Evolutionary conservation across 257 asterid species (phyloP).

Genomic region (Solanum gracilifrons): DNA sequence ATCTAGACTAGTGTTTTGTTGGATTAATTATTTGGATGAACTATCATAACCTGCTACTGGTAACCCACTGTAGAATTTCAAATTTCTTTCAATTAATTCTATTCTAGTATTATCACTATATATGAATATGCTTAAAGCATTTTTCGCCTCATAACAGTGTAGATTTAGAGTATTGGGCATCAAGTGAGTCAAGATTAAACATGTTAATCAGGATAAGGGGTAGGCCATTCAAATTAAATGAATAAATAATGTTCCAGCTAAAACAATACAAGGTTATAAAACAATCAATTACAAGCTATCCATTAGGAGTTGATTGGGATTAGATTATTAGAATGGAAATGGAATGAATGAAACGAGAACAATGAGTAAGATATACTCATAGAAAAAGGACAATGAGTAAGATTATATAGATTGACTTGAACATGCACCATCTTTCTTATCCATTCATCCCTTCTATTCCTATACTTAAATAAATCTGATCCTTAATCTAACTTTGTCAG

Average conservation of each 20-base stretch:
- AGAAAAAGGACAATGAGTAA: background rate
- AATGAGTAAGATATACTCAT: background rate
- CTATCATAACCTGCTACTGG: background rate
- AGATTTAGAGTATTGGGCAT: background rate
- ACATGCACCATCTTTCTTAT: background rate
- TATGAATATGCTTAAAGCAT: background rate
- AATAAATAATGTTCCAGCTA: background rate
- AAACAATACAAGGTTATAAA: background rate
- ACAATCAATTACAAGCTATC: background rate
- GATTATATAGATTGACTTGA: background rate
- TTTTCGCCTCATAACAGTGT: background rate
- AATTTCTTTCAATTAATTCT: background rate
- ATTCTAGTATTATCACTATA: background rate
- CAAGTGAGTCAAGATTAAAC: background rate
- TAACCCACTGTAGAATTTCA: background rate
- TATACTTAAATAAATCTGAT: background rate
- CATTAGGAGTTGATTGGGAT: background rate
- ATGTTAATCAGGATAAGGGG: background rate
- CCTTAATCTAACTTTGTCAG: background rate
- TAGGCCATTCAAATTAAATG: background rate
- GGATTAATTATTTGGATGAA: background rate
- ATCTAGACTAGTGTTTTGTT: background rate
- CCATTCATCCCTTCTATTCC: background rate
- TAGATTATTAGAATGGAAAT: background rate
- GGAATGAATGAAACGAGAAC: background rate